A percentile compares a stretch with the other conserved stretches of the same genome.
These are phyloP conservation scores for Aphanomyces euteiches DNA, from an alignment of 352 stramenopile genomes.

Conservation along the genomic window DNA sequence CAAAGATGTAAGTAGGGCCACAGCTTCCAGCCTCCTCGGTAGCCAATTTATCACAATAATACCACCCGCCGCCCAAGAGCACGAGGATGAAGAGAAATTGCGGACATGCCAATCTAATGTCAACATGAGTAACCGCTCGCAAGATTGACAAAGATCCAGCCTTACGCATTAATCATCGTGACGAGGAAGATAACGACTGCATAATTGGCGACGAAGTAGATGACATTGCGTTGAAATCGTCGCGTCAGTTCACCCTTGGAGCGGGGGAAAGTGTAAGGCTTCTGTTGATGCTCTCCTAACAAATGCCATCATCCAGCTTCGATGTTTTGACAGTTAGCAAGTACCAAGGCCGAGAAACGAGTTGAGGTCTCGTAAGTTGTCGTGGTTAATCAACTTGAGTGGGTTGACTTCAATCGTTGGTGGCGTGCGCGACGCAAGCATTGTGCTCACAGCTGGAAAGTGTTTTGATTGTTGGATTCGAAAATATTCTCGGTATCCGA, in stretches of 20 bases:
- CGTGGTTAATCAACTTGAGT: slow-evolving; percentile 23
- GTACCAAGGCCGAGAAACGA: slow-evolving; percentile 27
- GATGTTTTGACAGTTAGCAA: neutral
- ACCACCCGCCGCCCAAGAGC: slow-evolving; percentile 21
- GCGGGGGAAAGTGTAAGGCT: slow-evolving; percentile 20
- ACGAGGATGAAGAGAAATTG: slow-evolving; percentile 27
- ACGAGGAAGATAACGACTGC: slow-evolving; percentile 21
- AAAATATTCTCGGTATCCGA: neutral
- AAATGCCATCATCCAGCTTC: neutral
- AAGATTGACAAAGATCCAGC: neutral
- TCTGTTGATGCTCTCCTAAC: slow-evolving; percentile 10
- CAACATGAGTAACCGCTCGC: neutral
- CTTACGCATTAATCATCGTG: slow-evolving; percentile 23
- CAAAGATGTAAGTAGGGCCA: slow-evolving; percentile 12
- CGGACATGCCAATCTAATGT: slow-evolving; percentile 1
- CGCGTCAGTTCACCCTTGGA: slow-evolving; percentile 16
- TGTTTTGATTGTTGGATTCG: too few species aligned
- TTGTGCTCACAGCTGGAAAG: neutral
- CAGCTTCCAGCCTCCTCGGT: neutral
- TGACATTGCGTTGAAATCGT: slow-evolving; percentile 26
- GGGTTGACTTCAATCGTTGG: slow-evolving; percentile 26
- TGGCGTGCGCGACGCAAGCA: neutral
- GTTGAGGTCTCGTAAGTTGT: slow-evolving; percentile 28
- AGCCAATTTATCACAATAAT: slow-evolving; percentile 24
- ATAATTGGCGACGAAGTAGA: slow-evolving; percentile 28